Percentiles rank a stretch among this genome's conserved stretches.
Evolutionary conservation across 768 basidiomycete genomes (phyloP).

Genomic region (Leccinum fibrillosum): DNA sequence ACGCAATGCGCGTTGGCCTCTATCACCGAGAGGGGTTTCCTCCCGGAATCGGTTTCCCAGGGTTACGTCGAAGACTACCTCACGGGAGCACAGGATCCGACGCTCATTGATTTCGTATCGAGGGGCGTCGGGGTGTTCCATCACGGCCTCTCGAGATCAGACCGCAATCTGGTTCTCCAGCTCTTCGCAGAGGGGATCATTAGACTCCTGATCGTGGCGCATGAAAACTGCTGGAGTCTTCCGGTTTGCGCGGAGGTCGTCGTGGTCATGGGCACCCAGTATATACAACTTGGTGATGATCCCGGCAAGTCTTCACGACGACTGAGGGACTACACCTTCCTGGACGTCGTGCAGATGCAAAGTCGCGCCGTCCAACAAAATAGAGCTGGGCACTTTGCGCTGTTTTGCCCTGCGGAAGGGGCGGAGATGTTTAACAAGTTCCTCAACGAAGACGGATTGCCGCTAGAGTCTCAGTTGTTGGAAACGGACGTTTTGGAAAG

Average conservation of each 20-base stretch:
- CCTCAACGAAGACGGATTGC: conserved; percentile 77
- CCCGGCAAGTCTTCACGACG: conserved; percentile 55
- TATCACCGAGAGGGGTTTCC: conserved; percentile 65
- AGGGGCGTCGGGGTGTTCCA: conserved; percentile 90
- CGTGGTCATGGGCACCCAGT: conserved; percentile 92
- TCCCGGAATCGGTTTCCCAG: conserved; percentile 46
- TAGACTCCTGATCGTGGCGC: conserved; percentile 76
- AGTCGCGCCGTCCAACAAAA: conserved; percentile 71
- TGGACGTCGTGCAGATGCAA: conserved; percentile 91
- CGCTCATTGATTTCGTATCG: conserved; percentile 67
- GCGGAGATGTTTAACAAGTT: conserved; percentile 80
- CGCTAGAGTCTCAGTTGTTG: conserved; percentile 78
- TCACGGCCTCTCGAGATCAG: conserved; percentile 60
- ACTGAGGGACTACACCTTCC: conserved; percentile 73
- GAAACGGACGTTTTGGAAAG: conserved; percentile 44
- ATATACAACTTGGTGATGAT: conserved; percentile 45
- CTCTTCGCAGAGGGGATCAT: conserved; percentile 79
- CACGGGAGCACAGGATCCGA: conserved; percentile 54
- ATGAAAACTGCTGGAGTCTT: conserved; percentile 86
- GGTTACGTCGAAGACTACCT: conserved; percentile 60
- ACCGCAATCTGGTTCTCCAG: conserved; percentile 71
- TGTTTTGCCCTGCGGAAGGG: conserved; percentile 89
- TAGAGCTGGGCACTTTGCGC: conserved; percentile 62
- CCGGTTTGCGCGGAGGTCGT: conserved; percentile 81
- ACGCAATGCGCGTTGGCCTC: conserved; percentile 81